These are phyloP conservation scores for Kwoniella dendrophila DNA, from an alignment of 768 basidiomycete genomes.

Conservation along the genomic window DNA sequence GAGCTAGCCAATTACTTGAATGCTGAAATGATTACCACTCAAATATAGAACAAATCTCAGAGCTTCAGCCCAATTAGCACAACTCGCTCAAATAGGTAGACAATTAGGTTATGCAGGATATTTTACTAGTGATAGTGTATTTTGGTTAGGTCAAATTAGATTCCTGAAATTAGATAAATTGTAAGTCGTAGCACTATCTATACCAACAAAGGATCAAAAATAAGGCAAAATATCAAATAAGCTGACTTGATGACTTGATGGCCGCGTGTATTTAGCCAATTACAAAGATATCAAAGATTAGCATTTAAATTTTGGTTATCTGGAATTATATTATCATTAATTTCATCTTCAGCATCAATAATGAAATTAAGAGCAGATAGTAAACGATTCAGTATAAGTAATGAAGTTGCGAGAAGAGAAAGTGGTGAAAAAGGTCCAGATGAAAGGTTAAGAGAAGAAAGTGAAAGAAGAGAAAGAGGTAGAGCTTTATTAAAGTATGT, in stretches of 20 bases:
- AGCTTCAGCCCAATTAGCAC: slow-evolving; percentile 61
- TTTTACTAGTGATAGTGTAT: slow-evolving; percentile 74
- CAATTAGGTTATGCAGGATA: slow-evolving; percentile 90
- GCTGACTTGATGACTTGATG: slow-evolving; percentile 28
- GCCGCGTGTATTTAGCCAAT: slow-evolving; percentile 60
- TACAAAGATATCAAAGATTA: slow-evolving; percentile 65
- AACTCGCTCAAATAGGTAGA: slow-evolving; percentile 73
- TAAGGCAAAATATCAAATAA: slow-evolving; percentile 56
- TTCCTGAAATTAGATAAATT: slow-evolving; percentile 48
- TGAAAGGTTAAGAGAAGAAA: slow-evolving; percentile 57
- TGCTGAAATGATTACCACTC: not conserved
- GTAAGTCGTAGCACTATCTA: slow-evolving; percentile 28
- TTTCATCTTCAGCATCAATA: slow-evolving; percentile 55
- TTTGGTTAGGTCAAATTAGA: slow-evolving; percentile 69
- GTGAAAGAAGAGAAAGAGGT: slow-evolving; percentile 74
- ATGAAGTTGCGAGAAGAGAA: slow-evolving; percentile 38
- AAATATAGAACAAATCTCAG: slow-evolving; percentile 25
- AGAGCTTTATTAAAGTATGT: slow-evolving; percentile 60
- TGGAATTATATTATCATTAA: slow-evolving; percentile 78
- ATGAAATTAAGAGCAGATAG: slow-evolving; percentile 51
- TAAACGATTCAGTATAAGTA: slow-evolving; percentile 37
- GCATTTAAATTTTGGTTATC: slow-evolving; percentile 86
- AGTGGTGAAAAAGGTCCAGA: slow-evolving; percentile 34
- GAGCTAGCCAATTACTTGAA: not conserved
- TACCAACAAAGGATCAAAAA: slow-evolving; percentile 59